Evolutionary conservation across 495 filamentous ascomycete species (phyloP), one percentile per base, ranked within the genome.

Genomic region (Annulohypoxylon bovei): DNA sequence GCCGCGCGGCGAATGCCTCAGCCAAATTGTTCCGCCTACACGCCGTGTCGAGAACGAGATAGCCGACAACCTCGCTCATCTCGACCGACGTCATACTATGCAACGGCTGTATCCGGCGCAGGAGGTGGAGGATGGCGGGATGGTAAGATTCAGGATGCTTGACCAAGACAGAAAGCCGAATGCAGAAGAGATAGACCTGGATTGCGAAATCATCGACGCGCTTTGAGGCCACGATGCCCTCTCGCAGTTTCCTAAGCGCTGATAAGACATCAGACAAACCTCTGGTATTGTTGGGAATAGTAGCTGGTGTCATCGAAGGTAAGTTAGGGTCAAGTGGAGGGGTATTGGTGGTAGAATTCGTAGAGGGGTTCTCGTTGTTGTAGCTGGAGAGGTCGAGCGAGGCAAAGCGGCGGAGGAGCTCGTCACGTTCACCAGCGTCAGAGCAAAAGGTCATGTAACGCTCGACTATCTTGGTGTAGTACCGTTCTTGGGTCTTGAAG

Each of bases 381-480:
- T 61, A 50, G 62, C 67, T 71, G 1, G 64, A 54, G 39, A 88
- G 62, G 49, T 87, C 80, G 32, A 95, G 85, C 3, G 87, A 87
- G 5, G 91, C 86, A 69, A 96, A 92, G 56, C 90, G 89, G 60
- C 85, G 84, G 63, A 93, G 87, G 27, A 98, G 87, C 61, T 89
- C 85, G 65, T 91, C 88, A 33, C 86, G 81, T 74, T 88, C 85
- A 56, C 85, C 86, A 28, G 88, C 85, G 11, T 84, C 77, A 44
- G 91, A 91, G 81, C 93, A 95, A 79, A 97, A 95, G 66, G 85
- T 87, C 84, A 96, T 90, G 80, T 95, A 99, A 56, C 93, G 89
- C 69, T 92, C 87, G 59, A 92, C 87, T 67, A 98, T 95, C 75
- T 88, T 93, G 71, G 90, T 85, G 79, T 92, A 97, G 85, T 96